A percentile compares a stretch with the other conserved stretches of the same genome.
These are phyloP conservation scores for Wickerhamomyces chaumierensis DNA, from an alignment of 805 yeast genomes.

Conservation along the genomic window DNA sequence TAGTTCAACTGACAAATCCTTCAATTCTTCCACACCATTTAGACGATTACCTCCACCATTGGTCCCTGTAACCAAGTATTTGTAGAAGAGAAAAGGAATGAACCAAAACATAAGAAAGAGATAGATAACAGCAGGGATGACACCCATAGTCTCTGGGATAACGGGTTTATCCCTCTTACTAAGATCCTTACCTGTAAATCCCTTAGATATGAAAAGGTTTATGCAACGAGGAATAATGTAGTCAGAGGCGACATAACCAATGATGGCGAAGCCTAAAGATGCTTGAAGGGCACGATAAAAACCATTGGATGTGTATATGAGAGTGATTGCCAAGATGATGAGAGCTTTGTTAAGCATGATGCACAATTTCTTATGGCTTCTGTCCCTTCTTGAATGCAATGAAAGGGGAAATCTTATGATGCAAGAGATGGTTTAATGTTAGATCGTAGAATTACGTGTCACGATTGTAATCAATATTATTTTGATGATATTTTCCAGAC, in stretches of 20 bases:
- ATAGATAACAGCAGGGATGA: slow-evolving; percentile 73
- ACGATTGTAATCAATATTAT: no score
- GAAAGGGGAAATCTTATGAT: no score
- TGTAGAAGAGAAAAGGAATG: slow-evolving; percentile 81
- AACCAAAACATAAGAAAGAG: slow-evolving; percentile 71
- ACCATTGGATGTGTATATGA: slow-evolving; percentile 14
- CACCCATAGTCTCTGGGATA: slow-evolving; percentile 90
- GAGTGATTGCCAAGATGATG: slow-evolving; percentile 5
- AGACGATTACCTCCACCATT: slow-evolving; percentile 51
- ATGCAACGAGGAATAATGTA: slow-evolving; percentile 60
- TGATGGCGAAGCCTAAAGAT: slow-evolving; percentile 52
- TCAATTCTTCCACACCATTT: slow-evolving; percentile 15
- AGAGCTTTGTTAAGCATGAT: slow-evolving; percentile 1
- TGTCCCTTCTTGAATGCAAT: no score
- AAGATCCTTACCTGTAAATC: slow-evolving; percentile 78
- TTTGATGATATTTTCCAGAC: no score
- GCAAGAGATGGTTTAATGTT: no score
- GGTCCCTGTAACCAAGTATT: slow-evolving; percentile 49
- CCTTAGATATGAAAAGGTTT: slow-evolving; percentile 58
- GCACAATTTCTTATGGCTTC: no score
- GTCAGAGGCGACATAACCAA: slow-evolving; percentile 54
- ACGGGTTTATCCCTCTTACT: slow-evolving; percentile 66
- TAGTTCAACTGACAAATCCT: slow-evolving; percentile 8
- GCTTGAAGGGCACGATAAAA: slow-evolving; percentile 22
- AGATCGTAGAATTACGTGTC: no score